These are phyloP conservation scores for Phytophthora niederhauseri DNA, from an alignment of 352 stramenopile species.

Conservation along the genomic window DNA sequence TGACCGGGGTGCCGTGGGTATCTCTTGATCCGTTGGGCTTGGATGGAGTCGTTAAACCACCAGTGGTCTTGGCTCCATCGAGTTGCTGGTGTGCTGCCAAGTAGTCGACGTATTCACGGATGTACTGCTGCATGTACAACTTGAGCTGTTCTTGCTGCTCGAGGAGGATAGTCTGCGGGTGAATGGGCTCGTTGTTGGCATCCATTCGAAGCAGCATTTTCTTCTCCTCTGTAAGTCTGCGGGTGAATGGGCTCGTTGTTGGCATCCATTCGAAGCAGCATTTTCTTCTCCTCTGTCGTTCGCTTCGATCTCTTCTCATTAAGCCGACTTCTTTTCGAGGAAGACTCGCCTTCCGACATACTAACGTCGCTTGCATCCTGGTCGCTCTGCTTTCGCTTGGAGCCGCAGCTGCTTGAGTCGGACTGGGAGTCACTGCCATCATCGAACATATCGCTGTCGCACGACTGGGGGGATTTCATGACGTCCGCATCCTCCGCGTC, in stretches of 20 bases:
- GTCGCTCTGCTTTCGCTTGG: conserved; percentile 53
- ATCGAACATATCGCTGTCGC: conserved; percentile 65
- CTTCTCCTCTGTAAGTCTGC: conserved; percentile 18
- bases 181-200: conserved; percentile 43
- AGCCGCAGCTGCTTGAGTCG: conserved; percentile 42
- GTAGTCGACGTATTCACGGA: conserved; percentile 65
- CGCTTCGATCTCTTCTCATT: conserved; percentile 4
- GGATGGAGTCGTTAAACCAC: not conserved
- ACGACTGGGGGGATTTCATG: conserved; percentile 64
- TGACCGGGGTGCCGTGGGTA: conserved; percentile 58
- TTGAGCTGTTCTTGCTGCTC: conserved; percentile 59
- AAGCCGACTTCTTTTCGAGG: conserved; percentile 31
- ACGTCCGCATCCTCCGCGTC: conserved; percentile 30
- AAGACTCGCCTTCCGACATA: conserved; percentile 39
- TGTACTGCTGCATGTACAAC: conserved; percentile 67
- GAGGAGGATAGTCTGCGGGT: conserved; percentile 51
- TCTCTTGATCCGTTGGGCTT: conserved; percentile 32
- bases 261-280: conserved; percentile 52
- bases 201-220: conserved; percentile 53
- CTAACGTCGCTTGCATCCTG: conserved; percentile 34
- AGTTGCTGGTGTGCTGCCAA: conserved; percentile 38
- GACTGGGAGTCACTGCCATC: conserved; percentile 63
- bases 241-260: conserved; percentile 56
- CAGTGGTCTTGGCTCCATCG: conserved; percentile 3
- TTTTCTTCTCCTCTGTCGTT: conserved; percentile 1